Evolutionary conservation across 192 early-diverging fungal genomes (phyloP).

Genomic region (Entophlyctis luteolus): DNA sequence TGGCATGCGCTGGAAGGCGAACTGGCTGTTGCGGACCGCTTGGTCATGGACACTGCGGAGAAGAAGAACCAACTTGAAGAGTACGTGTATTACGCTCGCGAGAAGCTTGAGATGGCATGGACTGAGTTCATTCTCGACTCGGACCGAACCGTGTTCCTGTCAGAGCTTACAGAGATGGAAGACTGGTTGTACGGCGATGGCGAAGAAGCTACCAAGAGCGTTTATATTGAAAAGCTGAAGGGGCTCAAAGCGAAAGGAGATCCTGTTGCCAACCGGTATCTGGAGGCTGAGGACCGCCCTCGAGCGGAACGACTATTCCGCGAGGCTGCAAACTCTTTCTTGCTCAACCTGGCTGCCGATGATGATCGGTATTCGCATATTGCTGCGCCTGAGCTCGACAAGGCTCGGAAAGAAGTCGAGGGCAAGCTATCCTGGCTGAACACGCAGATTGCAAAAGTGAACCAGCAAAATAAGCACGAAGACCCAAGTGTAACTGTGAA

Average conservation of each 20-base stretch:
- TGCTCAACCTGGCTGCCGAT: slow-evolving; percentile 64
- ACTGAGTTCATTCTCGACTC: slow-evolving; percentile 68
- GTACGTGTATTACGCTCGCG: slow-evolving; percentile 93
- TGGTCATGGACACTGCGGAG: slow-evolving; percentile 90
- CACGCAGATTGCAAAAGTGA: slow-evolving; percentile 70
- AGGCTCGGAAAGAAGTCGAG: slow-evolving; percentile 69
- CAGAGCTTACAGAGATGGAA: slow-evolving; percentile 74
- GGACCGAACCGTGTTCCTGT: slow-evolving; percentile 66
- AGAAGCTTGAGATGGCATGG: slow-evolving; percentile 77
- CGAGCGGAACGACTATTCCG: slow-evolving; percentile 77
- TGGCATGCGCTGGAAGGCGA: slow-evolving; percentile 77
- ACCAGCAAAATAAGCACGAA: slow-evolving; percentile 70
- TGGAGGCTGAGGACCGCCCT: slow-evolving; percentile 81
- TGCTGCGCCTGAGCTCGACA: slow-evolving; percentile 76
- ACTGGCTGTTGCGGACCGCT: slow-evolving; percentile 79
- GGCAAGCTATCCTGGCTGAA: slow-evolving; percentile 85
- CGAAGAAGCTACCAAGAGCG: slow-evolving; percentile 85
- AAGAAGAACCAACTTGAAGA: slow-evolving; percentile 95
- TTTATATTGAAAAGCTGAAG: slow-evolving; percentile 77
- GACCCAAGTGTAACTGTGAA: slow-evolving; percentile 64
- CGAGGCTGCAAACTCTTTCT: slow-evolving; percentile 69
- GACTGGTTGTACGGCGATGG: slow-evolving; percentile 96
- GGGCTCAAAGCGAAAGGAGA: slow-evolving; percentile 76
- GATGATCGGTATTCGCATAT: slow-evolving; percentile 90
- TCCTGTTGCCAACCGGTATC: slow-evolving; percentile 74